These are phyloP conservation scores for Endocarpon pusillum DNA, from an alignment of 495 filamentous ascomycete genomes.

Conservation along the genomic window DNA sequence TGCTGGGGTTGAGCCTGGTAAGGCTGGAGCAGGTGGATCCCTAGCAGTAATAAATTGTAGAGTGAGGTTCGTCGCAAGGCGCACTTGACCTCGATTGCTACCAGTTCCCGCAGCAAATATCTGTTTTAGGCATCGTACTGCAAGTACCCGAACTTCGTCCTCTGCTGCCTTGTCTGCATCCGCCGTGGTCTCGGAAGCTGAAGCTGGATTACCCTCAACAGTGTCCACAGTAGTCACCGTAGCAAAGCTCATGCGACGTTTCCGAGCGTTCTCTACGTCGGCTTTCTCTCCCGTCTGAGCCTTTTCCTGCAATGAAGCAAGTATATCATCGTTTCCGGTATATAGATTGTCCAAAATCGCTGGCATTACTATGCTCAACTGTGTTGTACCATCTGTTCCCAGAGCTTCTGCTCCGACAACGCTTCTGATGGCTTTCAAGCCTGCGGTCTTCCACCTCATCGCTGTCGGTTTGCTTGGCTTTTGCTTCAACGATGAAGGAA, in stretches of 20 bases:
- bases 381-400: slow-evolving; percentile 51
- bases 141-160: slow-evolving; percentile 67
- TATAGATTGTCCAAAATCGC: slow-evolving; percentile 74
- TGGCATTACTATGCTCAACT: slow-evolving; percentile 58
- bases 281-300: slow-evolving; percentile 46
- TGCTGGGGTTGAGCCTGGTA: slow-evolving; percentile 14
- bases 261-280: slow-evolving; percentile 38
- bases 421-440: slow-evolving; percentile 60
- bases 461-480: slow-evolving; percentile 49
- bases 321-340: slow-evolving; percentile 50
- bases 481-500: slow-evolving; percentile 15
- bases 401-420: slow-evolving; percentile 64
- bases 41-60: slow-evolving; percentile 53
- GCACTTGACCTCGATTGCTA: slow-evolving; percentile 60
- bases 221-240: slow-evolving; percentile 59
- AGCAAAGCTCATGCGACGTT: slow-evolving; percentile 57
- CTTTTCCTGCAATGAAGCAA: slow-evolving; percentile 41
- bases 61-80: slow-evolving; percentile 49
- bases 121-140: slow-evolving; percentile 63
- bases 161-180: slow-evolving; percentile 77
- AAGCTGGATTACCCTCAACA: slow-evolving; percentile 46
- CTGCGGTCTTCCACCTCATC: slow-evolving; percentile 70
- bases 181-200: slow-evolving; percentile 54
- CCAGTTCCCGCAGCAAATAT: slow-evolving; percentile 43
- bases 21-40: slow-evolving; percentile 18